These are phyloP conservation scores for Calonectria pseudoreteaudii DNA, from an alignment of 2,329 filamentous ascomycete species.

Conservation along the genomic window DNA sequence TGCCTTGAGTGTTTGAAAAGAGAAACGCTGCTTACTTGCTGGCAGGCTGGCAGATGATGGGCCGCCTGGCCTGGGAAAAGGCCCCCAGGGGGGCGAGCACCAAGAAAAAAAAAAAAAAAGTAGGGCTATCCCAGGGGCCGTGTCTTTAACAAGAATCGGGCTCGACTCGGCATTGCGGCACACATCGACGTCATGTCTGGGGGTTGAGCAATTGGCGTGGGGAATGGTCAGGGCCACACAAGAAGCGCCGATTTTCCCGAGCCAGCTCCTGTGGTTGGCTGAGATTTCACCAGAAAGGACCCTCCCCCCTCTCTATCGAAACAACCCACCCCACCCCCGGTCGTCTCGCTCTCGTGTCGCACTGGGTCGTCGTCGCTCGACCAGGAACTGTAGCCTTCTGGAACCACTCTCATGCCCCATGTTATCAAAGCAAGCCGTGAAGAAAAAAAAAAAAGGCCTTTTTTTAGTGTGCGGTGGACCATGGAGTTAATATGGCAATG, in stretches of 20 bases:
- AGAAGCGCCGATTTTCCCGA: constrained; percentile 44
- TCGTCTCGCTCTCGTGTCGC: not conserved
- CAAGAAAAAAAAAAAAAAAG: not conserved
- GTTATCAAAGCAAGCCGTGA: not conserved
- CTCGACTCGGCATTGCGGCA: constrained; percentile 42
- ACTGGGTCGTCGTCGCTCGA: not conserved
- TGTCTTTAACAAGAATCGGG: constrained; percentile 17
- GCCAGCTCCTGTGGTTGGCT: constrained; percentile 25
- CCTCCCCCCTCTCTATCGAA: too few relatives aligned
- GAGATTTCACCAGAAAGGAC: not conserved
- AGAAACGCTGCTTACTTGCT: not conserved
- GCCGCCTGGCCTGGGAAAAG: too few relatives aligned
- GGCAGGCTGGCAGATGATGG: not conserved
- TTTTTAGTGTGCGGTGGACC: not conserved
- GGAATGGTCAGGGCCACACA: constrained; percentile 34
- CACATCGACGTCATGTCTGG: constrained; percentile 42
- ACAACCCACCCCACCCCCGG: not conserved
- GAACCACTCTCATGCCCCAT: constrained; percentile 12
- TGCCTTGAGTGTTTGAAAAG: constrained; percentile 1
- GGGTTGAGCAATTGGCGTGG: constrained; percentile 29
- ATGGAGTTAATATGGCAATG: not conserved
- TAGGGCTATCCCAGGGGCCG: constrained; percentile 8
- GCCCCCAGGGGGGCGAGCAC: too few relatives aligned
- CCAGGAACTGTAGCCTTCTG: constrained; percentile 14
- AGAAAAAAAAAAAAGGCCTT: not conserved